Base-by-base conservation (phyloP, 2,329 filamentous ascomycete genomes). In the Tolypocladium capitatum region DNA sequence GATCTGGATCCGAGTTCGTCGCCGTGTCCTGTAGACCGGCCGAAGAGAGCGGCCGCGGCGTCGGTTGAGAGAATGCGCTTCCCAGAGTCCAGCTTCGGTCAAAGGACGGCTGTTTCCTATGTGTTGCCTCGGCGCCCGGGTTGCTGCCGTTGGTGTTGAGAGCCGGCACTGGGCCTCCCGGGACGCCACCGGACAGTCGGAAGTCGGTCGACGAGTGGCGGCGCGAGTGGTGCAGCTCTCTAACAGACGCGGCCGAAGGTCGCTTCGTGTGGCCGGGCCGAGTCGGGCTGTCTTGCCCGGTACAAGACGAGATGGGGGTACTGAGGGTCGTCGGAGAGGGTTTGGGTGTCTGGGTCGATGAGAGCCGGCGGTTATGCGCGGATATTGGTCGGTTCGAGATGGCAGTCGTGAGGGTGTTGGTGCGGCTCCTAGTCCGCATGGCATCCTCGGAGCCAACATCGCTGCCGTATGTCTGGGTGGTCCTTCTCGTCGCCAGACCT, bases 171-270 rank as follows among this genome's bases (percentile, higher is more conserved):
- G 53, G 46, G 43, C 50, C 51, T 18, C 47, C 46, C 13, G 53
- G 50, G 5, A 51, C 28, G 24, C 64, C 46, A 31, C 54, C 57
- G 21, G 54, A 51, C 33, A 70, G 63, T 45, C 79, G 74, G 60
- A 81, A 84, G 55, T 94, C 88, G 44, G 86, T 88, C 2, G 87
- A 92, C 2, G 90, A 96, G 66, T 94, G 89, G 50, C 89, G 83
- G 38, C 89, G 80, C 36, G 84, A 86, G 62, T 94, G 87, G 58
- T 92, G 83, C 56, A 94, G 70, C 50, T 88, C 86, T 55, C 88
- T 78, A 36, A 94, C 76, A 11, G 86, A 91, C 34, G 87, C 86
- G 49, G 87, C 86, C 13, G 87, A 94, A 3, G 88, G 86, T 46
- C 78, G 72, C 60, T 75, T 75, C 46, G 70, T 67, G 53, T 81